Percentiles rank a stretch among this genome's conserved stretches.
These are phyloP conservation scores for Kernera saxatilis DNA, from an alignment of 345 rosid species.

Conservation along the genomic window DNA sequence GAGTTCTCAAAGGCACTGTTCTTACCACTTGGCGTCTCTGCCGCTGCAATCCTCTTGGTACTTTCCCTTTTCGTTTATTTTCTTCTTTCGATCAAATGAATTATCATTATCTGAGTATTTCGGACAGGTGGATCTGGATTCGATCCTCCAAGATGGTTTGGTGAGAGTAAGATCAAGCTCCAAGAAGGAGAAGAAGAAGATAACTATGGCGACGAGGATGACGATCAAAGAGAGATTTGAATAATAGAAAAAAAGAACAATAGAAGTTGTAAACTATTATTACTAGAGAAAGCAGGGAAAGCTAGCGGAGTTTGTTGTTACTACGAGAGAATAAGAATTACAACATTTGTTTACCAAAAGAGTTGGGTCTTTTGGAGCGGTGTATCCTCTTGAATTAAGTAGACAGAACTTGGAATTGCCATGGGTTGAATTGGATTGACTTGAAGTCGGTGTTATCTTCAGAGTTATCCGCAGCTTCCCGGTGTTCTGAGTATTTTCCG, in stretches of 20 bases:
- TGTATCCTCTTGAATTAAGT: not conserved
- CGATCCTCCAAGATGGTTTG: constrained; percentile 92
- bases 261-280: constrained; percentile 20
- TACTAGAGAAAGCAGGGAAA: constrained; percentile 3
- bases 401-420: constrained; percentile 50
- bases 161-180: constrained; percentile 45
- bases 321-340: constrained; percentile 23
- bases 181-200: constrained; percentile 14
- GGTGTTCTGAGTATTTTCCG: constrained; percentile 55
- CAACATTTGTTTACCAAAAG: constrained; percentile 23
- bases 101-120: no score
- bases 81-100: not conserved
- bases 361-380: constrained; percentile 2
- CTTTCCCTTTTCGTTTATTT: not conserved
- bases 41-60: constrained; percentile 94
- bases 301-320: constrained; percentile 1
- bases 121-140: constrained; percentile 70
- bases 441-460: constrained; percentile 37
- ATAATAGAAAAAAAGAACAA: not conserved
- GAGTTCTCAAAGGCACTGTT: constrained; percentile 60
- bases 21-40: constrained; percentile 84
- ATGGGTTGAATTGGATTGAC: constrained; percentile 59
- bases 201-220: constrained; percentile 12
- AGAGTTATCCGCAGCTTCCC: constrained; percentile 45
- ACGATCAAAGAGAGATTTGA: constrained; percentile 10